Percentiles rank a stretch among this genome's conserved stretches.
phyloP scores from a whole-genome alignment of 1,139 yeast genomes.

The Pichia sp. region DNA sequence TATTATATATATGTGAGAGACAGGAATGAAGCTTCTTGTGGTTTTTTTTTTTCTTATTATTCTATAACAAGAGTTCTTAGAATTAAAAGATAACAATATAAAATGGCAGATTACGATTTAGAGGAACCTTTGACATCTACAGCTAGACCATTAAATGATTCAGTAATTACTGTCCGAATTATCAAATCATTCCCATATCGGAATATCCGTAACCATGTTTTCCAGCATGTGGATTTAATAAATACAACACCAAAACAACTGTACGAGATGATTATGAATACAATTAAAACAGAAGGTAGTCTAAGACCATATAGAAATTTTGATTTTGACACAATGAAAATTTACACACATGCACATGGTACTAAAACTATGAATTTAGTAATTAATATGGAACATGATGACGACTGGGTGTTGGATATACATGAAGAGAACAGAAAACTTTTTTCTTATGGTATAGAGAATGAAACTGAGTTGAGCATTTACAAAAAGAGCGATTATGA shows the following conservation, averaged over 20 bases:
- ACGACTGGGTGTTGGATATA: constrained; percentile 58
- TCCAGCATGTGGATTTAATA: constrained; percentile 67
- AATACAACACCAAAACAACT: constrained; percentile 62
- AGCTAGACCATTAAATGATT: constrained; percentile 60
- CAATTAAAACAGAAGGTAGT: constrained; percentile 59
- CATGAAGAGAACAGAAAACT: constrained; percentile 40
- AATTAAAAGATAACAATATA: too few relatives aligned
- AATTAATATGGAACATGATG: constrained; percentile 76
- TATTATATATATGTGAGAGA: too few relatives aligned
- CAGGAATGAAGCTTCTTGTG: too few relatives aligned
- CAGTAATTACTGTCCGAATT: constrained; percentile 77
- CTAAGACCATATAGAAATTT: constrained; percentile 80
- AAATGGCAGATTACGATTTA: constrained; percentile 21
- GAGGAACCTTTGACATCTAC: constrained; percentile 64
- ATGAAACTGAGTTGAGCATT: constrained; percentile 86
- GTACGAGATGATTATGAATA: constrained; percentile 39
- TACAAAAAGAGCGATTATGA: constrained; percentile 64
- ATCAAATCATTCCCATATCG: constrained; percentile 90
- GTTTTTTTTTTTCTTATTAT: too few relatives aligned
- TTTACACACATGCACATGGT: constrained; percentile 93
- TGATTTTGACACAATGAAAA: constrained; percentile 69
- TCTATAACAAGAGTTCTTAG: too few relatives aligned
- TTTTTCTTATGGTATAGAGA: constrained; percentile 66
- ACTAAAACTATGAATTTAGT: constrained; percentile 90
- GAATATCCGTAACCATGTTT: constrained; percentile 75